Conservation (phyloP, 1,139 yeast species). For the Suzukiozyma palmioleophila region DNA sequence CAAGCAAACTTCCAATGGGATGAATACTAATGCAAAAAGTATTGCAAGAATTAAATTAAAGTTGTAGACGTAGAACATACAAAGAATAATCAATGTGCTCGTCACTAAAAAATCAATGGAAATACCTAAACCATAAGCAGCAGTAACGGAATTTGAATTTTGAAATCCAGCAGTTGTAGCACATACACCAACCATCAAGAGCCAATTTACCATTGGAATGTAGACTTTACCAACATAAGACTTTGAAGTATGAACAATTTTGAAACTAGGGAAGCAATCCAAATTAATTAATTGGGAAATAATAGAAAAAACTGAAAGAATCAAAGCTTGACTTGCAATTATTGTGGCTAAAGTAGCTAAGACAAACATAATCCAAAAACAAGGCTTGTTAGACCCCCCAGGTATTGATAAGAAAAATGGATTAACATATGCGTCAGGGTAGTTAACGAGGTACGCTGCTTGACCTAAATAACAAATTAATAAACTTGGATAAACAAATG, state of each 20-base stretch:
- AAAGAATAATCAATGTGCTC: slow-evolving; percentile 39
- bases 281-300: slow-evolving; percentile 47
- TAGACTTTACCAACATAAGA: slow-evolving; percentile 45
- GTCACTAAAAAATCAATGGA: slow-evolving; percentile 53
- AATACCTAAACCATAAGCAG: slow-evolving; percentile 60
- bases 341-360: slow-evolving; percentile 52
- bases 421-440: slow-evolving; percentile 37
- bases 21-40: slow-evolving; percentile 33
- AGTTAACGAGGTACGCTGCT: slow-evolving; percentile 42
- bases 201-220: slow-evolving; percentile 46
- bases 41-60: slow-evolving; percentile 29
- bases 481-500: slow-evolving; percentile 49
- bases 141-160: slow-evolving; percentile 47
- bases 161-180: slow-evolving; percentile 50
- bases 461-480: slow-evolving; percentile 54
- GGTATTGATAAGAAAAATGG: slow-evolving; percentile 50
- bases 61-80: slow-evolving; percentile 44
- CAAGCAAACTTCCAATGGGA: slow-evolving; percentile 43
- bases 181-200: slow-evolving; percentile 47
- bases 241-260: slow-evolving; percentile 40
- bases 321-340: slow-evolving; percentile 58
- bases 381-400: slow-evolving; percentile 39
- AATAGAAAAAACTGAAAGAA: slow-evolving; percentile 52
- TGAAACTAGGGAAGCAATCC: slow-evolving; percentile 51
- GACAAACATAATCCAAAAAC: slow-evolving; percentile 51